Evolutionary conservation across 1,284 basidiomycete genomes (phyloP).

Genomic region (Cutaneotrichosporon sp.): DNA sequence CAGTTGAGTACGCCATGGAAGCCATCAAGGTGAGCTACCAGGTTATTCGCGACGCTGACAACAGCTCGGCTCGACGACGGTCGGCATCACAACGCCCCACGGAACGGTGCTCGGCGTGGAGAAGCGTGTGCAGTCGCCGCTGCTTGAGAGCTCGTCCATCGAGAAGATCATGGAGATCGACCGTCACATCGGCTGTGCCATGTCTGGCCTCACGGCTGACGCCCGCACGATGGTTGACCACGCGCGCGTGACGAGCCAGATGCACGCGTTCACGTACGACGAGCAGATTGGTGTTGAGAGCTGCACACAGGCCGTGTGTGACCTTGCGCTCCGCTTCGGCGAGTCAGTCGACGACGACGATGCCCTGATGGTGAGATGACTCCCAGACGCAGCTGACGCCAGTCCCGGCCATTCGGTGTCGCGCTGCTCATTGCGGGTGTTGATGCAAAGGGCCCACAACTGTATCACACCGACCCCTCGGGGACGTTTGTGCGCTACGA

Average conservation of each 20-base stretch:
- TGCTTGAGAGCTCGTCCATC: conserved; percentile 92
- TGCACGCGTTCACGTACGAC: conserved; percentile 96
- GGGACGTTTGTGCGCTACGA: conserved; percentile 97
- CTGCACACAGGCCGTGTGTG: conserved; percentile 95
- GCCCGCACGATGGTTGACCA: conserved; percentile 99
- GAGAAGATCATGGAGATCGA: conserved; percentile 99
- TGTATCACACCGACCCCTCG: conserved; percentile 99
- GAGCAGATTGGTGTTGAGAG: conserved; percentile 96
- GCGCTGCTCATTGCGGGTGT: conserved; percentile 94
- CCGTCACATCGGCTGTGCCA: conserved; percentile 91
- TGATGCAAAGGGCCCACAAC: conserved; percentile 92
- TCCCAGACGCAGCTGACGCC: conserved; percentile 5
- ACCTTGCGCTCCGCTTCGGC: conserved; percentile 94
- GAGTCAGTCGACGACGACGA: conserved; percentile 99
- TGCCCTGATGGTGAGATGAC: conserved; percentile 76
- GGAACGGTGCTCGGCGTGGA: conserved; percentile 95
- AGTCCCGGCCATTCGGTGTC: conserved; percentile 97
- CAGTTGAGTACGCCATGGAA: conserved; percentile 99
- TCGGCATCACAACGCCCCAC: conserved; percentile 81
- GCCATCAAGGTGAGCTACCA: conserved; percentile 78
- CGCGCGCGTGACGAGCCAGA: conserved; percentile 93
- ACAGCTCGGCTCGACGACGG: conserved; percentile 94
- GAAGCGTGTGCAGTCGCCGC: conserved; percentile 95
- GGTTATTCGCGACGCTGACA: conserved; percentile 10
- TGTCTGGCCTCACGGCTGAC: conserved; percentile 97